A percentile compares a stretch with the other conserved stretches of the same genome.
phyloP scores from a whole-genome alignment of 768 basidiomycete species.

The Tricholoma matsutake region DNA sequence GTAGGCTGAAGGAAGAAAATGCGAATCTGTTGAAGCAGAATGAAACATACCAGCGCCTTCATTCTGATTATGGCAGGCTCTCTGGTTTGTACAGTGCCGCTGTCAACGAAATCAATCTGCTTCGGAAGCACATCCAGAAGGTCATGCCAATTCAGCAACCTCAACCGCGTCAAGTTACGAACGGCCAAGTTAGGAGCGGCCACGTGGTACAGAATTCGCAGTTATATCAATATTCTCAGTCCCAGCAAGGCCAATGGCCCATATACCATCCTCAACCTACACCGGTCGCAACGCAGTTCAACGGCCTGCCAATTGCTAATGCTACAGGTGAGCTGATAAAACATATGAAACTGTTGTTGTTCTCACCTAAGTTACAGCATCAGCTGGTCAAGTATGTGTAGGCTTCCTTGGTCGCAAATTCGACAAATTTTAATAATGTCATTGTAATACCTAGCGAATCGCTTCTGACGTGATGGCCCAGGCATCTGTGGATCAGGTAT shows the following conservation, averaged over 20 bases:
- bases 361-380: background rate
- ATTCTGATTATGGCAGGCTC: conserved; percentile 16
- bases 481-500: background rate
- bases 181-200: background rate
- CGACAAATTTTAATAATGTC: background rate
- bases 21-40: conserved; percentile 14
- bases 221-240: background rate
- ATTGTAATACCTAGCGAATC: background rate
- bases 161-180: background rate
- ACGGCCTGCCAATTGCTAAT: background rate
- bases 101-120: conserved; percentile 16
- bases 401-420: background rate
- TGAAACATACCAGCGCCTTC: conserved; percentile 18
- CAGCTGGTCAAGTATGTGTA: background rate
- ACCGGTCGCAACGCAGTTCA: background rate
- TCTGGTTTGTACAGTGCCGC: conserved; percentile 13
- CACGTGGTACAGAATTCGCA: background rate
- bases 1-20: conserved; percentile 18
- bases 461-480: background rate
- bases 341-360: background rate
- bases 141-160: background rate
- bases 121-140: conserved; percentile 11
- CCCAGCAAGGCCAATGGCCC: background rate
- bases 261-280: background rate
- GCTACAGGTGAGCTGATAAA: background rate